Evolutionary conservation across 1,284 basidiomycete genomes (phyloP).

Genomic region (Puccinia hordei): DNA sequence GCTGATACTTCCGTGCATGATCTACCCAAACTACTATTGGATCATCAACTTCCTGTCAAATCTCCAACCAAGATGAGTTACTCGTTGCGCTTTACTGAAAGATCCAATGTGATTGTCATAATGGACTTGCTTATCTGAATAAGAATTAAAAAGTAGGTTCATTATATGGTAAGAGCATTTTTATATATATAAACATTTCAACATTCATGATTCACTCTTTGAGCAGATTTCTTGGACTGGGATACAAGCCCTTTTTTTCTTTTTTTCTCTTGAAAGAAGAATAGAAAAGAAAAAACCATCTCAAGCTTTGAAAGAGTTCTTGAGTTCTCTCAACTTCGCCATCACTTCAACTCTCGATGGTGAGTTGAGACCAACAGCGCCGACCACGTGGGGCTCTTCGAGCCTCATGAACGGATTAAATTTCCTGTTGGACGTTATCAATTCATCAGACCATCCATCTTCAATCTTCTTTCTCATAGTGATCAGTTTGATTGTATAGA

Average conservation of each 20-base stretch:
- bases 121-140: no score
- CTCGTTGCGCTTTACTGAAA: no score
- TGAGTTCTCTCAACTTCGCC: slow-evolving; percentile 43
- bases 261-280: slow-evolving; percentile 9
- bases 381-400: slow-evolving; percentile 42
- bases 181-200: no score
- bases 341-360: slow-evolving; percentile 40
- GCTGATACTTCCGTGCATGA: no score
- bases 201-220: no score
- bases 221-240: no score
- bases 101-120: no score
- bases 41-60: no score
- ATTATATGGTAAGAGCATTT: no score
- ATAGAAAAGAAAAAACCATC: slow-evolving; percentile 9
- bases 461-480: neutral
- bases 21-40: no score
- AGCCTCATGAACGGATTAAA: slow-evolving; percentile 81
- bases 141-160: no score
- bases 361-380: neutral
- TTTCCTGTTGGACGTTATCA: slow-evolving; percentile 56
- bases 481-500: neutral
- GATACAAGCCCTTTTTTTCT: neutral
- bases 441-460: neutral
- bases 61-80: no score
- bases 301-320: slow-evolving; percentile 40